Percentiles rank a stretch among this genome's conserved stretches.
phyloP scores from a whole-genome alignment of 495 filamentous ascomycete genomes.

The Tuber aestivum region DNA sequence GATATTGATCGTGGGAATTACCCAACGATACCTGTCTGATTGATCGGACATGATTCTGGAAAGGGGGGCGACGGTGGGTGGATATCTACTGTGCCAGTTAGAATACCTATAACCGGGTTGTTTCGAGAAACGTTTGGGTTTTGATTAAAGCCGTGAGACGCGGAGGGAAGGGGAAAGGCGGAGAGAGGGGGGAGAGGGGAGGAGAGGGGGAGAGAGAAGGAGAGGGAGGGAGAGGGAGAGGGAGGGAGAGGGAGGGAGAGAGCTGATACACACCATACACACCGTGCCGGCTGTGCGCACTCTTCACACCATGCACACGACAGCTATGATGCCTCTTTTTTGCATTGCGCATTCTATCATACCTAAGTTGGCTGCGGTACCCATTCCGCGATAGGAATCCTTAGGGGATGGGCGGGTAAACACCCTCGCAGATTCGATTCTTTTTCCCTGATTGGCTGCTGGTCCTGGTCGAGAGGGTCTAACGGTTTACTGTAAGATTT shows the following conservation, averaged over 20 bases:
- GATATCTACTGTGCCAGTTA: slow-evolving; percentile 1
- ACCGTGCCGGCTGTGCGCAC: no score
- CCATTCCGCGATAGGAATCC: not conserved
- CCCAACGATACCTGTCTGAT: not conserved
- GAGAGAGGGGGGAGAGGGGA: no score
- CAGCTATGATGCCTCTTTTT: not conserved
- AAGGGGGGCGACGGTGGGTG: not conserved
- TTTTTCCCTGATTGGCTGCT: not conserved
- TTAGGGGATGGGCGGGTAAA: not conserved
- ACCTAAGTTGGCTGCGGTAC: not conserved
- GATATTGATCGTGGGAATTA: not conserved
- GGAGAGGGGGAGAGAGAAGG: no score
- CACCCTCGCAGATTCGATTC: not conserved
- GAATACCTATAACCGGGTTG: slow-evolving; percentile 1
- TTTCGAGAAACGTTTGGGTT: not conserved
- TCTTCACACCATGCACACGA: not conserved
- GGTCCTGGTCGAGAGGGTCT: not conserved
- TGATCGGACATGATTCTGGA: not conserved
- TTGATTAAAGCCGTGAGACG: no score
- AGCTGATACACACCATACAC: no score
- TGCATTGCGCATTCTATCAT: not conserved
- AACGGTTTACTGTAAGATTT: not conserved
- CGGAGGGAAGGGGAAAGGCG: no score
- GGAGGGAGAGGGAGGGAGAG: not conserved
- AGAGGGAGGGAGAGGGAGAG: no score